Percentiles rank a stretch among this genome's conserved stretches.
Conservation (phyloP, 2,329 filamentous ascomycete genomes). For the Ophiostoma himal-ulmi region DNA sequence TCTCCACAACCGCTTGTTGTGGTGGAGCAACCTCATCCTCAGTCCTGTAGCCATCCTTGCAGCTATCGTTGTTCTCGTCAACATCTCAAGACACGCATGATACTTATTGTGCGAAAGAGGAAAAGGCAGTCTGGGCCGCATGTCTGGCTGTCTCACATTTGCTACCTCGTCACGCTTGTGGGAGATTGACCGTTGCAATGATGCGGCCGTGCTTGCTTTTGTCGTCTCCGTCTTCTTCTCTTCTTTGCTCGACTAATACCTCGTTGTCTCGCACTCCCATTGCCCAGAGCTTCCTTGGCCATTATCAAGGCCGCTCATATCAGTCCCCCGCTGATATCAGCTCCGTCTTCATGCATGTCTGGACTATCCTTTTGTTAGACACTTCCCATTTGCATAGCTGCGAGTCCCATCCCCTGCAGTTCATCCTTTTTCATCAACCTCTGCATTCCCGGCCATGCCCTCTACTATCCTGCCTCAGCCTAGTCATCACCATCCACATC, state of each 20-base stretch:
- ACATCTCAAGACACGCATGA: background rate
- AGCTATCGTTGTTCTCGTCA: background rate
- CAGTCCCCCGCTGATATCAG: background rate
- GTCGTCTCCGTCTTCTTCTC: background rate
- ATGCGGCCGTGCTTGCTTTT: background rate
- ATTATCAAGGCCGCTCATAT: background rate
- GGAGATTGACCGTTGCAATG: background rate
- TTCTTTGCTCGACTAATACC: background rate
- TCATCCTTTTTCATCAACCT: background rate
- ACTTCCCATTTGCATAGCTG: background rate
- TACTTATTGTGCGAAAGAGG: background rate
- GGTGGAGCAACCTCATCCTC: background rate
- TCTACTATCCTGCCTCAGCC: background rate
- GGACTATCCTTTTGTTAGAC: background rate
- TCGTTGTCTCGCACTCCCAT: no score
- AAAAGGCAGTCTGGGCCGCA: background rate
- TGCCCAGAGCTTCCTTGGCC: background rate
- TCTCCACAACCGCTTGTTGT: background rate
- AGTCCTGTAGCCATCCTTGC: background rate
- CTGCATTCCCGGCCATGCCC: background rate
- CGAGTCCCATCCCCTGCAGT: background rate
- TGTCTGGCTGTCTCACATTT: background rate
- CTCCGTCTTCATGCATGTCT: background rate
- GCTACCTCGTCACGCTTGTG: slow-evolving; percentile 8
- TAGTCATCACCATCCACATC: background rate